Evolutionary conservation across 208 protist genomes (phyloP).

Genomic region (Angomonas desouzai): DNA sequence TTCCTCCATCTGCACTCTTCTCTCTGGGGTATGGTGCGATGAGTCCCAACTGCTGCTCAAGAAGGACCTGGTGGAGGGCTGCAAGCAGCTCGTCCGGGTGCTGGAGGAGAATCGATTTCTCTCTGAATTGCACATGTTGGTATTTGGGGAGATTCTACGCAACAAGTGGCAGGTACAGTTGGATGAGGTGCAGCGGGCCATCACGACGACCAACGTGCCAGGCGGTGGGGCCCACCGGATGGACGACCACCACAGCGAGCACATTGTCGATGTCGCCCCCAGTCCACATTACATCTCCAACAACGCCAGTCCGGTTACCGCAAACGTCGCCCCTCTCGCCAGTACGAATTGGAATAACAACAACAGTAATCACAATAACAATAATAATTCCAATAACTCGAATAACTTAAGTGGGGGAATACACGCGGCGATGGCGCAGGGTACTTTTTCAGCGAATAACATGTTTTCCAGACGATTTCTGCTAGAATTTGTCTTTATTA

Average conservation of each 20-base stretch:
- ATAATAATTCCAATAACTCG: not conserved
- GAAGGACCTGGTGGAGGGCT: conserved; percentile 44
- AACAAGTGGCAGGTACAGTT: conserved; percentile 87
- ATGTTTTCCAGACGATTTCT: conserved; percentile 69
- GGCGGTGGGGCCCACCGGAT: not conserved
- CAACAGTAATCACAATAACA: not conserved
- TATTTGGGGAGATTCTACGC: conserved; percentile 79
- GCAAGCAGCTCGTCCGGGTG: conserved; percentile 37
- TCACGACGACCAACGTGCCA: conserved; percentile 38
- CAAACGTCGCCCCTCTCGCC: not conserved
- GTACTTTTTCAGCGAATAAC: conserved; percentile 42
- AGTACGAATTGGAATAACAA: not conserved
- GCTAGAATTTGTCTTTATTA: conserved; percentile 68
- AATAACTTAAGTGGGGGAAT: not conserved
- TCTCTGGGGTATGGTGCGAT: conserved; percentile 80
- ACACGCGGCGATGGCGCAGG: conserved; percentile 7
- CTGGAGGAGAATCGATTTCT: conserved; percentile 75
- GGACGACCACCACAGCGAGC: not conserved
- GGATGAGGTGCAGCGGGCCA: conserved; percentile 84
- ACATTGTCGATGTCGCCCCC: not conserved
- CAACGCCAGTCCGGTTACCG: not conserved
- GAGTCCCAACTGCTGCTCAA: conserved; percentile 60
- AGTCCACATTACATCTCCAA: not conserved
- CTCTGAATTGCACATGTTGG: conserved; percentile 66
- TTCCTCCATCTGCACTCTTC: conserved; percentile 45